A percentile compares a stretch with the other conserved stretches of the same genome.
These are phyloP conservation scores for Pichia exigua DNA, from an alignment of 805 yeast species.

Conservation along the genomic window DNA sequence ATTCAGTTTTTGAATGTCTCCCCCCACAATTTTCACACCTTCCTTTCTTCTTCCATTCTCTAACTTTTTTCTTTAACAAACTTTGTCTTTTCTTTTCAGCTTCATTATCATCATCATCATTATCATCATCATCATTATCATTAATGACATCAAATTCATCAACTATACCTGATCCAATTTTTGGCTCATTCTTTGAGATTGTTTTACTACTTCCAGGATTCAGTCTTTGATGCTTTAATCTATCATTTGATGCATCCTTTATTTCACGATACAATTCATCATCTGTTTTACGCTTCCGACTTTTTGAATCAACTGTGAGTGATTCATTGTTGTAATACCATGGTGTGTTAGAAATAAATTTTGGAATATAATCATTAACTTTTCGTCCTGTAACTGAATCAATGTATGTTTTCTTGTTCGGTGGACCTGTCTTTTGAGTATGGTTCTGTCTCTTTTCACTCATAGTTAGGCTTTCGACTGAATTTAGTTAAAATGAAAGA, in stretches of 20 bases:
- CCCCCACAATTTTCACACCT: conserved; percentile 57
- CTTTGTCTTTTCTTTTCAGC: neutral
- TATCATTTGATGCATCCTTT: conserved; percentile 29
- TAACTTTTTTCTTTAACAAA: conserved; percentile 1
- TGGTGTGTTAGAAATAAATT: conserved; percentile 33
- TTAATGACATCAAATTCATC: conserved; percentile 33
- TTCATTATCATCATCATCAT: conserved; percentile 4
- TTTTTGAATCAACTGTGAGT: conserved; percentile 21
- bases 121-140: conserved; percentile 11
- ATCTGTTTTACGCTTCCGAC: conserved; percentile 22
- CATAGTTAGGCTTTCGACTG: neutral
- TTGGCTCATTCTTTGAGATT: conserved; percentile 43
- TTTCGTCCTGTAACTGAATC: conserved; percentile 16
- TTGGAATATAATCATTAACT: conserved; percentile 34
- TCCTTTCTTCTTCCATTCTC: conserved; percentile 22
- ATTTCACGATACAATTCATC: conserved; percentile 17
- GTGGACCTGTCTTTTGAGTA: neutral
- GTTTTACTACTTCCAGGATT: conserved; percentile 30
- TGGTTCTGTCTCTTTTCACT: neutral
- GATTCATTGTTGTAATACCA: conserved; percentile 31
- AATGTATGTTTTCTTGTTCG: conserved; percentile 13
- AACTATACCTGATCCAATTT: conserved; percentile 47
- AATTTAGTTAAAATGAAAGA: no score
- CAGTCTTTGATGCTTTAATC: conserved; percentile 51
- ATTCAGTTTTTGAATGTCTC: conserved; percentile 42